Evolutionary conservation across 192 early-diverging fungal genomes (phyloP).

Genomic region (Backusella luteola): DNA sequence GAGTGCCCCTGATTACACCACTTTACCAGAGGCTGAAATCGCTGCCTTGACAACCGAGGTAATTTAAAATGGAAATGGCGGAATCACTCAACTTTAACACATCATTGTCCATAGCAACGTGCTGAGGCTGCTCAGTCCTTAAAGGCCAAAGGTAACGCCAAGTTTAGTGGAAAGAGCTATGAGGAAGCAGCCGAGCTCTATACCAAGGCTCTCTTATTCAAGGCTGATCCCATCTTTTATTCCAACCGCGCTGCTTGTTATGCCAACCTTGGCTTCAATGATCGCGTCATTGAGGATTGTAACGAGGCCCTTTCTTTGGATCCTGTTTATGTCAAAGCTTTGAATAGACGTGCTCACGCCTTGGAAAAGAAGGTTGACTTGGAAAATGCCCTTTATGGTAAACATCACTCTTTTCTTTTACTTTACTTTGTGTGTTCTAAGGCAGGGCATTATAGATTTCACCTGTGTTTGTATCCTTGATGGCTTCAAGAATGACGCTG

Average conservation of each 20-base stretch:
- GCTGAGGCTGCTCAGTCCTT: slow-evolving; percentile 66
- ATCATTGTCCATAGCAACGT: slow-evolving; percentile 39
- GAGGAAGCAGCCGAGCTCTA: slow-evolving; percentile 83
- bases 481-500: slow-evolving; percentile 85
- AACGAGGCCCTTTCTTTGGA: slow-evolving; percentile 79
- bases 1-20: slow-evolving; percentile 40
- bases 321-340: slow-evolving; percentile 80
- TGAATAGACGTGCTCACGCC: slow-evolving; percentile 55
- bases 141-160: slow-evolving; percentile 86
- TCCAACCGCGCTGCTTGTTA: slow-evolving; percentile 96
- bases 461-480: slow-evolving; percentile 93
- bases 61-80: neutral
- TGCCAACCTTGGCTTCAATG: slow-evolving; percentile 66
- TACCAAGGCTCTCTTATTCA: slow-evolving; percentile 84
- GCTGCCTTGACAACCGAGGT: slow-evolving; percentile 42
- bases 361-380: slow-evolving; percentile 48
- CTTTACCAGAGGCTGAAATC: slow-evolving; percentile 49
- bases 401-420: neutral
- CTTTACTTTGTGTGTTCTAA: neutral
- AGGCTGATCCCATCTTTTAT: slow-evolving; percentile 81
- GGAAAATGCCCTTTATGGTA: slow-evolving; percentile 54
- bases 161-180: slow-evolving; percentile 81
- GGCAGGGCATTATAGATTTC: slow-evolving; percentile 56
- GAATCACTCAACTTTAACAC: neutral
- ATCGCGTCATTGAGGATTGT: slow-evolving; percentile 82